Percentiles rank a stretch among this genome's conserved stretches.
phyloP scores from a whole-genome alignment of 139 green algal genomes.

The Coelastrella sp. region DNA sequence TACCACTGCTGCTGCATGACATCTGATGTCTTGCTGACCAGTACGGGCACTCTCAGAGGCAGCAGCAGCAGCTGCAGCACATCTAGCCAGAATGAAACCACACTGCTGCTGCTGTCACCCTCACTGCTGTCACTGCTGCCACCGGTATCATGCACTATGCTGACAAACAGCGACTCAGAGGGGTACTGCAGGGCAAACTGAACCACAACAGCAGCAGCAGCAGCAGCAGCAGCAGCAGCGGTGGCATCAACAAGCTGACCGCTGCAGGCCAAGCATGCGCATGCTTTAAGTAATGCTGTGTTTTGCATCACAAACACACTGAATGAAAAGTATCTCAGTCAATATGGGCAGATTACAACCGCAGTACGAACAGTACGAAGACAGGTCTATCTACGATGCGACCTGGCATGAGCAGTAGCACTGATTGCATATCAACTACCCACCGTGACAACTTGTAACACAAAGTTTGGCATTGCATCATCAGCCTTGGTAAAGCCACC shows the following conservation, averaged over 20 bases:
- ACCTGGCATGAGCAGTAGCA: too few species aligned
- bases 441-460: conserved; percentile 33
- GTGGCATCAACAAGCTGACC: too few species aligned
- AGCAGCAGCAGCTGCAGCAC: conserved; percentile 42
- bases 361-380: too few species aligned
- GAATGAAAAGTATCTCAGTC: too few species aligned
- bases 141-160: conserved; percentile 9
- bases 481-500: background rate
- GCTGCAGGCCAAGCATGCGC: background rate
- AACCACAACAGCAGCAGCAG: conserved; percentile 30
- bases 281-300: background rate
- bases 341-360: too few species aligned
- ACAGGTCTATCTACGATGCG: too few species aligned
- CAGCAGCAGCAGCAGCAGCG: background rate
- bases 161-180: background rate
- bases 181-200: background rate
- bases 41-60: conserved; percentile 13
- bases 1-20: background rate
- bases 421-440: too few species aligned
- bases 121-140: background rate
- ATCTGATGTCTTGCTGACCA: background rate
- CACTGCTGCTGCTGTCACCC: background rate
- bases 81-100: conserved; percentile 24
- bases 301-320: too few species aligned
- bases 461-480: conserved; percentile 39